Evolutionary conservation across 2,329 filamentous ascomycete species (phyloP).

Genomic region (Phaeosphaeria sp.): DNA sequence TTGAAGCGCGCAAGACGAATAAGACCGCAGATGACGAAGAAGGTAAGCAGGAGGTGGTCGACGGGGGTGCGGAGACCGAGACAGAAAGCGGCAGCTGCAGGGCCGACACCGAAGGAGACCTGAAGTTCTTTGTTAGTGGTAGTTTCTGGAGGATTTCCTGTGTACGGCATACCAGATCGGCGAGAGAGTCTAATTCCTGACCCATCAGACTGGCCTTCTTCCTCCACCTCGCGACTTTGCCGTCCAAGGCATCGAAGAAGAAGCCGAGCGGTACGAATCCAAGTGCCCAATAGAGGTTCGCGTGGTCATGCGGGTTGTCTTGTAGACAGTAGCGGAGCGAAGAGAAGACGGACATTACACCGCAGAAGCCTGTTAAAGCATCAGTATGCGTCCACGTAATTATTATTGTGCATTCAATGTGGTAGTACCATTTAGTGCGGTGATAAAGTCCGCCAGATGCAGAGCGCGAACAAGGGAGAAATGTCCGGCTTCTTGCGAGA

Average conservation of each 20-base stretch:
- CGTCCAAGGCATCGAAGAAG: conserved; percentile 98
- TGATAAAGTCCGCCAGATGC: conserved; percentile 84
- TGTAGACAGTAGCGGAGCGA: conserved; percentile 92
- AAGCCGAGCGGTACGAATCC: conserved; percentile 83
- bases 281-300: conserved; percentile 81
- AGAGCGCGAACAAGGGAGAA: conserved; percentile 68
- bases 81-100: conserved; percentile 85
- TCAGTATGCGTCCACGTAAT: conserved; percentile 1
- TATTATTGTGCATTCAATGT: neutral
- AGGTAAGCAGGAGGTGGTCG: conserved; percentile 81
- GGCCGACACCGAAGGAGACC: conserved; percentile 95
- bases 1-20: conserved; percentile 97
- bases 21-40: conserved; percentile 94
- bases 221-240: conserved; percentile 94
- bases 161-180: conserved; percentile 77
- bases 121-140: conserved; percentile 45
- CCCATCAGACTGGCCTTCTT: conserved; percentile 98
- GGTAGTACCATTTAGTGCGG: conserved; percentile 72
- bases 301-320: conserved; percentile 65
- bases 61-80: conserved; percentile 83
- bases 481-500: conserved; percentile 74
- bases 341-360: conserved; percentile 94
- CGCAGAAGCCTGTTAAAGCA: conserved; percentile 71
- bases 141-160: neutral
- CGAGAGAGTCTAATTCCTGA: conserved; percentile 93